Percentiles rank a stretch among this genome's conserved stretches.
Conservation (phyloP, 2,329 filamentous ascomycete genomes). For the Talaromyces amestolkiae region DNA sequence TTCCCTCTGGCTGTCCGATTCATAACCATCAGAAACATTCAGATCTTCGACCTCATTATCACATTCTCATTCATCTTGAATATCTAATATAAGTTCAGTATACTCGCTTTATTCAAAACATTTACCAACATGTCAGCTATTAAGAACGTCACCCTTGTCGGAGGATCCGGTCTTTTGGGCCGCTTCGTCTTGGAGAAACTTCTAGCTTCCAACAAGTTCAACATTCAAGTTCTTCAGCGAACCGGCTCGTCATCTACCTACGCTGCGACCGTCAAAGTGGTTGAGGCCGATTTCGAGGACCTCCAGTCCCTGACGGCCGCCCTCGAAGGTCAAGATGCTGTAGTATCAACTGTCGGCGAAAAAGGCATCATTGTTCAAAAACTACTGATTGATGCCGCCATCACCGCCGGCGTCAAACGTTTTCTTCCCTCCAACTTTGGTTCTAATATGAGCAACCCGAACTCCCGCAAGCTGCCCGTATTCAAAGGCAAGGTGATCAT, state of each 20-base stretch:
- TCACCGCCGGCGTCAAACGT: conserved; percentile 59
- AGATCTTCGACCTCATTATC: not conserved
- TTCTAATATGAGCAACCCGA: conserved; percentile 16
- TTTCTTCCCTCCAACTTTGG: conserved; percentile 19
- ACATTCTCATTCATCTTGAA: not conserved
- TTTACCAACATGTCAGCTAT: conserved; percentile 13
- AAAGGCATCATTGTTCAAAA: conserved; percentile 43
- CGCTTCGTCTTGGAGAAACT: conserved; percentile 40
- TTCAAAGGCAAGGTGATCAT: conserved; percentile 4
- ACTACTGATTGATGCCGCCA: conserved; percentile 57
- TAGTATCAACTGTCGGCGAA: conserved; percentile 24
- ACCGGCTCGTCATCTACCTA: conserved; percentile 39
- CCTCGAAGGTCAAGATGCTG: conserved; percentile 24
- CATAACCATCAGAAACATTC: not conserved
- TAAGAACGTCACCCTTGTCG: conserved; percentile 18
- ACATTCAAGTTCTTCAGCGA: conserved; percentile 57
- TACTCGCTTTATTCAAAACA: not conserved
- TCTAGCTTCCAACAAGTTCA: conserved; percentile 45
- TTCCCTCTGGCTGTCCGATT: not conserved
- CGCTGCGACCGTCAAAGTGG: conserved; percentile 41
- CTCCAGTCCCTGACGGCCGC: conserved; percentile 28
- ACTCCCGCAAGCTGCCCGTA: conserved; percentile 5
- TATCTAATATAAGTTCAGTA: not conserved
- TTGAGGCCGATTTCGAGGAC: conserved; percentile 50
- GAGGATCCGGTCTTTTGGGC: conserved; percentile 13